Conservation (phyloP, 108 stramenopile genomes). For the Craspedostauros australis region DNA sequence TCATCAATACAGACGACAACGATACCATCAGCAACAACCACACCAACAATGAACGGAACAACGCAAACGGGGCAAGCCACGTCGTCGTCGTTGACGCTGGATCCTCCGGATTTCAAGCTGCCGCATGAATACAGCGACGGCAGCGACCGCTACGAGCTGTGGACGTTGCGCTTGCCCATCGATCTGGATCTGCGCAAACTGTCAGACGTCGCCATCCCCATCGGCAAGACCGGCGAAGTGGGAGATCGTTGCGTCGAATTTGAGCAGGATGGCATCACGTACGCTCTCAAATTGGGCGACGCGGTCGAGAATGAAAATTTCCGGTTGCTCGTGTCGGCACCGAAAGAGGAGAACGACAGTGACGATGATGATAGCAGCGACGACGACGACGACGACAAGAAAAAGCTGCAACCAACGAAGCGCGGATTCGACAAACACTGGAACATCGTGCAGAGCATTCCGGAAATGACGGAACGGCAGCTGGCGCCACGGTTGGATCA, state of each 20-base stretch:
- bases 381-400: conserved; percentile 11
- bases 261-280: conserved; percentile 27
- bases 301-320: conserved; percentile 34
- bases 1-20: neutral
- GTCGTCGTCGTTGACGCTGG: too few species aligned
- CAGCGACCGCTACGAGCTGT: too few species aligned
- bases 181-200: conserved; percentile 38
- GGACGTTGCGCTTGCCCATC: conserved; percentile 60
- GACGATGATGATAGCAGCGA: conserved; percentile 2
- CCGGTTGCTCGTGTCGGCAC: conserved; percentile 40
- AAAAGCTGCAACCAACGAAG: conserved; percentile 19
- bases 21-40: neutral
- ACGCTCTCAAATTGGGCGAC: conserved; percentile 31
- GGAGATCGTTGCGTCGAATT: neutral
- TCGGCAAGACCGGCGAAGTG: neutral
- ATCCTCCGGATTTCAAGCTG: too few species aligned
- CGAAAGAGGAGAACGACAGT: neutral
- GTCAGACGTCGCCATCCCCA: conserved; percentile 30
- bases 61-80: too few species aligned
- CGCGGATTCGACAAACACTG: conserved; percentile 24
- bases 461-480: conserved; percentile 20
- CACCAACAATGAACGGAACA: neutral
- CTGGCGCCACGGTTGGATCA: conserved; percentile 15
- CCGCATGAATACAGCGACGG: too few species aligned
- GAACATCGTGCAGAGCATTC: conserved; percentile 19